A percentile compares a stretch with the other conserved stretches of the same genome.
These are phyloP conservation scores for Verticillium longisporum DNA, from an alignment of 2,329 filamentous ascomycete species.

Conservation along the genomic window DNA sequence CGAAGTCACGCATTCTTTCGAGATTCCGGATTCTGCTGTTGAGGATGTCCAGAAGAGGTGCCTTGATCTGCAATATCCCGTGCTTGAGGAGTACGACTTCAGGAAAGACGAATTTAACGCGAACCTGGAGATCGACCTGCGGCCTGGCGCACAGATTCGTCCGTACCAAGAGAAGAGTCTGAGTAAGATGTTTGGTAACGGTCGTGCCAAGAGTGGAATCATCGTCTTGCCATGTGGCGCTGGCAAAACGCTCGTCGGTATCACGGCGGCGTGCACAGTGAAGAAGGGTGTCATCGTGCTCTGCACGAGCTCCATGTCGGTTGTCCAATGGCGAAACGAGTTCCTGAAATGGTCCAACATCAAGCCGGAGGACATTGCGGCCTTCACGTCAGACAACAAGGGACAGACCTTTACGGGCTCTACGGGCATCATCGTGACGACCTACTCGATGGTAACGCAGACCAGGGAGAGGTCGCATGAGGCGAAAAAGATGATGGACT, in stretches of 20 bases:
- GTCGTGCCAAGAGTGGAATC: slow-evolving; percentile 91
- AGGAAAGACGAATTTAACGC: slow-evolving; percentile 83
- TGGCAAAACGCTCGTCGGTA: slow-evolving; percentile 95
- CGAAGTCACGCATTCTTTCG: slow-evolving; percentile 86
- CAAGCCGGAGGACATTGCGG: slow-evolving; percentile 83
- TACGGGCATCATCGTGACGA: slow-evolving; percentile 94
- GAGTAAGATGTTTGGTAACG: slow-evolving; percentile 99
- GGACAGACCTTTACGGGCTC: slow-evolving; percentile 72
- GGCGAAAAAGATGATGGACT: slow-evolving; percentile 96
- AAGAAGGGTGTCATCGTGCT: slow-evolving; percentile 95
- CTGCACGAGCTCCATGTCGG: slow-evolving; percentile 96
- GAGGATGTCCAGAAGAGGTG: slow-evolving; percentile 87
- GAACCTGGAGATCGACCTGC: slow-evolving; percentile 88
- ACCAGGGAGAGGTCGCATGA: slow-evolving; percentile 83
- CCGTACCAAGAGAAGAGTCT: slow-evolving; percentile 96
- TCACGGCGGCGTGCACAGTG: slow-evolving; percentile 95
- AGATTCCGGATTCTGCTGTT: slow-evolving; percentile 76
- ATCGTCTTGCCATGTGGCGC: slow-evolving; percentile 96
- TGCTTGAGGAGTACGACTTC: slow-evolving; percentile 97
- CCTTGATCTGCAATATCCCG: slow-evolving; percentile 75
- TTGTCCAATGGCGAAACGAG: slow-evolving; percentile 92
- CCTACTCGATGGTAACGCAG: slow-evolving; percentile 98
- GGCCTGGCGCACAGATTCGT: slow-evolving; percentile 82
- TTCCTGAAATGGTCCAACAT: slow-evolving; percentile 98
- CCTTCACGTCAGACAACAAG: slow-evolving; percentile 94